phyloP scores from a whole-genome alignment of 495 filamentous ascomycete genomes.

The Penicillium angulare region DNA sequence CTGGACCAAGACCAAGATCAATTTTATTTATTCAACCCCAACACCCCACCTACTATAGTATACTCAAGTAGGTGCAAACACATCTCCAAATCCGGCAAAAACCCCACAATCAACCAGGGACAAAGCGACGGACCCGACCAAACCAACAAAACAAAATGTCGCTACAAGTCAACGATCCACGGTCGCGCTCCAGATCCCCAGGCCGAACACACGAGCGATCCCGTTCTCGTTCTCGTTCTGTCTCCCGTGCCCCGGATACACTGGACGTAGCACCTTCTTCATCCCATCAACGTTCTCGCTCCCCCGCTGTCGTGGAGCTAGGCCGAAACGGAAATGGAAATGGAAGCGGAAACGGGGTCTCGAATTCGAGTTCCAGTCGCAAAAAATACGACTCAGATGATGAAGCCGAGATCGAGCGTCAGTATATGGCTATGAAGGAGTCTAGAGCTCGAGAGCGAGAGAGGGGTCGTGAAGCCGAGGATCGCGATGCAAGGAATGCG shows the following conservation, averaged over 20 bases:
- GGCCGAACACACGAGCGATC: constrained; percentile 38
- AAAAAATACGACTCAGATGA: constrained; percentile 27
- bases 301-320: constrained; percentile 14
- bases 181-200: constrained; percentile 61
- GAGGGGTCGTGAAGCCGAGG: background rate
- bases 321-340: constrained; percentile 23
- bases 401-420: constrained; percentile 28
- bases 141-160: constrained; percentile 32
- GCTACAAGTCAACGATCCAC: constrained; percentile 57
- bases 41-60: too few relatives aligned
- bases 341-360: too few relatives aligned
- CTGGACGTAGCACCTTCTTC: constrained; percentile 27
- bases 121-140: constrained; percentile 7
- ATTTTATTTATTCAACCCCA: too few relatives aligned
- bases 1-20: too few relatives aligned
- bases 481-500: background rate
- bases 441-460: constrained; percentile 4
- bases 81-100: constrained; percentile 11
- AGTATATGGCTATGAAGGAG: constrained; percentile 25
- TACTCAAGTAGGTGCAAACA: constrained; percentile 17
- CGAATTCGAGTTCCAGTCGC: constrained; percentile 15
- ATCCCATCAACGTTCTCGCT: constrained; percentile 10
- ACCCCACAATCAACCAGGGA: background rate
- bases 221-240: too few relatives aligned
- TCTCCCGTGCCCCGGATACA: background rate